Evolutionary conservation across 345 rosid species (phyloP), one percentile per base, ranked within the genome.

Genomic region (Pelargonium nanum): DNA sequence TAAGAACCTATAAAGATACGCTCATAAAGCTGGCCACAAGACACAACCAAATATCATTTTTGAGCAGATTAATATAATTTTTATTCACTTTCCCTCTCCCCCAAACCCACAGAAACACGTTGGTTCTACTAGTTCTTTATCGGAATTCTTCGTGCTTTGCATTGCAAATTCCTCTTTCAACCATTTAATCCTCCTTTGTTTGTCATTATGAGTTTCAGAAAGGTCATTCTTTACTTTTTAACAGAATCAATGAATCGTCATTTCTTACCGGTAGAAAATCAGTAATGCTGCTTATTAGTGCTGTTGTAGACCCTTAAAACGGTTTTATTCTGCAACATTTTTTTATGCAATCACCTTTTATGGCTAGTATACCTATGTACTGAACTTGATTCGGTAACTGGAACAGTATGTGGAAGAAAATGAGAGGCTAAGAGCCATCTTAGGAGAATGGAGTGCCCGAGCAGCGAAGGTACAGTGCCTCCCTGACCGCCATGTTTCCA

Each of bases 381-480:
- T 59, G 22, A 28, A 51, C n/a, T 61, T 6, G 40, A 21, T 24
- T 16, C 1, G 10, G 62, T 62, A 19, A 26, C 34, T 63, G 67
- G 58, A 65, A 74, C 77, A 87, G 98, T 89, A 86, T 60, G 83
- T 86, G 25, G 95, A 88, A 76, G 98, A 92, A 79, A 87, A 86
- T 53, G 98, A 89, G 76, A 85, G 98, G 69, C 79, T 89, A 22
- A 81, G 98, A 69, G 95, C 95, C 24, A 89, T 92, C 21, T 67
- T 92, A 61, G 86, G 93, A 59, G 95, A 92, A 80, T 92, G 95
- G 96, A 92, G 96, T 60, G 65, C 87, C 50, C 73, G 89, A 16
- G 93, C 98, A 52, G 96, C 98, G 4, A 92, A 88, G 91, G 98
- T 92, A 82, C 68, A 21, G 0, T 19, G 48, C 0, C 16, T 40